Evolutionary conservation across 768 basidiomycete genomes (phyloP).

Genomic region (Leccinum aurantiacum): DNA sequence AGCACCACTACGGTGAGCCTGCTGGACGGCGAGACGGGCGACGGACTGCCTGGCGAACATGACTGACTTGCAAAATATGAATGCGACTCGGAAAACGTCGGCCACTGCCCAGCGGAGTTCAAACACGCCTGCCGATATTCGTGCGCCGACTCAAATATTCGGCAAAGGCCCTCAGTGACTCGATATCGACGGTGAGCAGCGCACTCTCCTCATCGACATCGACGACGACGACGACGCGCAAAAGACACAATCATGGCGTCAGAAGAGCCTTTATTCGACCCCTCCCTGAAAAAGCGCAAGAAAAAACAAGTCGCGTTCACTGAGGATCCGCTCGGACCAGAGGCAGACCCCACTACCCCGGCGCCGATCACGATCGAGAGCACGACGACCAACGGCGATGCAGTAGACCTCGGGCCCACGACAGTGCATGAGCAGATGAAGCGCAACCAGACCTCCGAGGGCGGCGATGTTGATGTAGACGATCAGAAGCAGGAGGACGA

Average conservation of each 20-base stretch:
- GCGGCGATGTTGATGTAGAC: conserved; percentile 34
- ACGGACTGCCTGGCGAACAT: conserved; percentile 55
- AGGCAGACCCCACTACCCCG: conserved; percentile 79
- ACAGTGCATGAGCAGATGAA: conserved; percentile 79
- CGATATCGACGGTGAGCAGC: conserved; percentile 10
- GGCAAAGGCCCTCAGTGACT: conserved; percentile 20
- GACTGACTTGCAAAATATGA: conserved; percentile 3
- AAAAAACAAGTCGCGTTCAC: conserved; percentile 82
- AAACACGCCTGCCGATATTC: conserved; percentile 20
- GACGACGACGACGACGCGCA: conserved; percentile 14
- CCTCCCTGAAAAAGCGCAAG: conserved; percentile 83
- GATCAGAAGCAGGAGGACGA: conserved; percentile 69
- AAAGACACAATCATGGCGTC: conserved; percentile 45
- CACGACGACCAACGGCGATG: conserved; percentile 66
- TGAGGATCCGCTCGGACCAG: conserved; percentile 80
- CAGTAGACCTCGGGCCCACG: conserved; percentile 72
- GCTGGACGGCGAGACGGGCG: conserved; percentile 43
- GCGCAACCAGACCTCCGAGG: conserved; percentile 39
- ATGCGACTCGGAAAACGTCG: conserved; percentile 30
- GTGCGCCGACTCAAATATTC: conserved; percentile 25
- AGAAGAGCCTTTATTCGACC: conserved; percentile 80
- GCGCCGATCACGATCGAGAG: conserved; percentile 72
- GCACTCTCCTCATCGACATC: conserved; percentile 15
- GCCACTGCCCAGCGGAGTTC: conserved; percentile 39
- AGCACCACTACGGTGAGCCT: conserved; percentile 38